Percentiles rank a stretch among this genome's conserved stretches.
phyloP scores from a whole-genome alignment of 73 alveolate species.

The Paramecium tetraurelia region DNA sequence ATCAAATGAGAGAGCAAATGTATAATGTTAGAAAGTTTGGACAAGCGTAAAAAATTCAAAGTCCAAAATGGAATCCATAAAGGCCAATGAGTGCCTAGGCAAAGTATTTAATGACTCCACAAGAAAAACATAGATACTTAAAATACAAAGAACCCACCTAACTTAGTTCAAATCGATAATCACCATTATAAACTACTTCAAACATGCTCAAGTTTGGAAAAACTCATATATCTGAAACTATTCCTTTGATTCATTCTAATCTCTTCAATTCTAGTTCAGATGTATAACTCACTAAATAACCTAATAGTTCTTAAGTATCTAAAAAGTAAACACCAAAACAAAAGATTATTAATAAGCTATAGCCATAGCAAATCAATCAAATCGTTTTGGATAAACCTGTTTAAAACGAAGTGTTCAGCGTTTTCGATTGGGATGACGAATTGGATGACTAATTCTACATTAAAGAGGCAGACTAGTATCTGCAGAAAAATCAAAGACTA shows the following conservation, averaged over 20 bases:
- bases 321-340: background rate
- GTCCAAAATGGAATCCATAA: background rate
- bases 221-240: background rate
- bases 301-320: background rate
- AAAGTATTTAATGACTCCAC: background rate
- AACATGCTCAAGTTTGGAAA: background rate
- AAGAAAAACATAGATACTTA: background rate
- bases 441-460: constrained; percentile 17
- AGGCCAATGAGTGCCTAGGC: constrained; percentile 12
- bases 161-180: background rate
- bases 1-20: background rate
- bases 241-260: background rate
- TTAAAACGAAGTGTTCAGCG: background rate
- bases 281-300: background rate
- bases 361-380: background rate
- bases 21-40: background rate
- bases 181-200: background rate
- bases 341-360: background rate
- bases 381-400: background rate
- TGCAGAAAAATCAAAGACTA: background rate
- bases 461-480: background rate
- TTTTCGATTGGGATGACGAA: constrained; percentile 25
- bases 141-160: background rate
- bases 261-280: background rate
- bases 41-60: background rate